Percentiles rank a stretch among this genome's conserved stretches.
Conservation (phyloP, 306 rosid genomes). For the Ceratonia siliqua region DNA sequence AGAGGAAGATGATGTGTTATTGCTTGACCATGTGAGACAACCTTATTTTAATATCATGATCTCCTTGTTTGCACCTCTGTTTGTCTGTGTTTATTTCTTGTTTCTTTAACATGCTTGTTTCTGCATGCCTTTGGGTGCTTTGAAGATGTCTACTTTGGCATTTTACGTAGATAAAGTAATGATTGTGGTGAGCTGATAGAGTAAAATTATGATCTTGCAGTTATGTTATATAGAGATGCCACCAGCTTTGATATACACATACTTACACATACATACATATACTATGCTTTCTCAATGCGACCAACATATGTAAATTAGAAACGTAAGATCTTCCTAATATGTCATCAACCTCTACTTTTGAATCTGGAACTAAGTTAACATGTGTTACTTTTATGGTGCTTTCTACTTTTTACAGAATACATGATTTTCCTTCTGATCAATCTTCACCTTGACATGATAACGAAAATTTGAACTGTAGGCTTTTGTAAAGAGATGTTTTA, state of each 20-base stretch:
- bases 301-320: not conserved
- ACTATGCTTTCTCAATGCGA: not conserved
- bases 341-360: not conserved
- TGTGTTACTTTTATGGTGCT: not conserved
- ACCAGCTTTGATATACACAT: not conserved
- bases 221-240: not conserved
- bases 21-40: slow-evolving; percentile 89
- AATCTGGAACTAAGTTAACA: not conserved
- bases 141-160: slow-evolving; percentile 7
- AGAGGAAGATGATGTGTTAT: slow-evolving; percentile 92
- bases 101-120: slow-evolving; percentile 30
- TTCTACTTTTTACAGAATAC: not conserved
- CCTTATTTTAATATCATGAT: slow-evolving; percentile 13
- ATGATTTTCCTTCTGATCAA: not conserved
- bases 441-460: not conserved
- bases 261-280: not conserved
- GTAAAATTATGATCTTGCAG: not conserved
- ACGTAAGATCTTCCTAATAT: not conserved
- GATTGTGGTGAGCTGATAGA: not conserved
- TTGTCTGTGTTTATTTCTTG: slow-evolving; percentile 14
- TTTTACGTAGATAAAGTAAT: not conserved
- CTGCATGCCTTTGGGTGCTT: slow-evolving; percentile 12
- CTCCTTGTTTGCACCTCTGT: slow-evolving; percentile 13
- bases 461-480: not conserved
- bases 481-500: not conserved